Evolutionary conservation across 495 filamentous ascomycete species (phyloP).

Genomic region (Evernia prunastri): DNA sequence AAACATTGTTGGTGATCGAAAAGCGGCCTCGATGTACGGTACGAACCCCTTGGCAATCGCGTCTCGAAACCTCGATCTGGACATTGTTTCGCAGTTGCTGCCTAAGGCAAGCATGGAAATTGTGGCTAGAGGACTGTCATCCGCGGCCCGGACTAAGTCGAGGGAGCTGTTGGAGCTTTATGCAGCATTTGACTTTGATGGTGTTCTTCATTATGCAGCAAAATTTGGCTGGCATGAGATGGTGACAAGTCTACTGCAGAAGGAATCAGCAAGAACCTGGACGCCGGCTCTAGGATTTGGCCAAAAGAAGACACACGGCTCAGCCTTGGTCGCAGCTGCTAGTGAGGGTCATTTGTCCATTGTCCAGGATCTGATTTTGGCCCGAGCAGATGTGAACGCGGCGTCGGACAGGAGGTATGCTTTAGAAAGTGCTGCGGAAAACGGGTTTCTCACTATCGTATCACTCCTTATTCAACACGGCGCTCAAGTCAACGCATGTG

Average conservation of each 20-base stretch:
- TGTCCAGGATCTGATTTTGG: background rate
- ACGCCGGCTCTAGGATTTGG: background rate
- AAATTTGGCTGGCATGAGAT: background rate
- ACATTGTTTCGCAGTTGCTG: background rate
- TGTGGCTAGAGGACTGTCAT: background rate
- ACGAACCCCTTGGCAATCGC: background rate
- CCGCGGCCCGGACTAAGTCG: background rate
- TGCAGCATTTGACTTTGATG: background rate
- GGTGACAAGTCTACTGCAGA: background rate
- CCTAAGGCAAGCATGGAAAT: background rate
- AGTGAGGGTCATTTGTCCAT: background rate
- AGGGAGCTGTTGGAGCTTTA: background rate
- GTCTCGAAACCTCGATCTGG: background rate
- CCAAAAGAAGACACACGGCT: background rate
- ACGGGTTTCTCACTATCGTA: background rate
- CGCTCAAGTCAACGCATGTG: constrained; percentile 15
- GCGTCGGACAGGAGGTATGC: background rate
- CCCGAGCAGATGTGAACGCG: background rate
- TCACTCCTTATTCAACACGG: constrained; percentile 16
- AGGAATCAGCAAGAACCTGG: background rate
- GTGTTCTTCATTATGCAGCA: background rate
- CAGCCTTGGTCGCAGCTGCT: background rate
- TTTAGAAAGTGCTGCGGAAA: background rate
- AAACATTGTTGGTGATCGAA: background rate
- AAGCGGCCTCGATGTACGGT: background rate